Percentiles rank a stretch among this genome's conserved stretches.
Evolutionary conservation across 2,329 filamentous ascomycete species (phyloP).

Genomic region (Raffaelea arxii): DNA sequence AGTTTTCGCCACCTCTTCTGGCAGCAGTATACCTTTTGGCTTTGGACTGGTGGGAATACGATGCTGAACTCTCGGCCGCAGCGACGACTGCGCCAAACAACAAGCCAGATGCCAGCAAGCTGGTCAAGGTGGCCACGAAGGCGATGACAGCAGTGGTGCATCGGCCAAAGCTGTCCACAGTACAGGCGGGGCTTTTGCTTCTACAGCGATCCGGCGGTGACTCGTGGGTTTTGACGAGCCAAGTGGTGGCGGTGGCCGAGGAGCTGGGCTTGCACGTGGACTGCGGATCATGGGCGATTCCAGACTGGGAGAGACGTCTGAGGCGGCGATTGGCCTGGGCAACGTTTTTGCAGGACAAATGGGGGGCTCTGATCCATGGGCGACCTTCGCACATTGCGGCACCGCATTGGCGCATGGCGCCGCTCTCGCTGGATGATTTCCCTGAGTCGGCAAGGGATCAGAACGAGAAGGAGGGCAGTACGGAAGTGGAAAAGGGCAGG

Average conservation of each 20-base stretch:
- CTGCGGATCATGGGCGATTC: conserved; percentile 79
- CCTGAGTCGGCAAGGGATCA: conserved; percentile 26
- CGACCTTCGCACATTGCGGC: conserved; percentile 34
- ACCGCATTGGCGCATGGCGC: conserved; percentile 40
- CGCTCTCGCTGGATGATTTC: conserved; percentile 25
- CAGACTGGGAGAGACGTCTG: conserved; percentile 75
- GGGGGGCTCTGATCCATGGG: conserved; percentile 65
- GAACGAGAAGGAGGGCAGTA: conserved; percentile 27
- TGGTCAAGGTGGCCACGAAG: conserved; percentile 47
- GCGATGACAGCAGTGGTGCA: conserved; percentile 70
- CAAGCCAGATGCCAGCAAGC: conserved; percentile 53
- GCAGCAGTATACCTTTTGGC: conserved; percentile 78
- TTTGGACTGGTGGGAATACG: conserved; percentile 65
- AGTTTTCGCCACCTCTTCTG: conserved; percentile 67
- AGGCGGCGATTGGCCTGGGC: conserved; percentile 85
- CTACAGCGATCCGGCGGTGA: conserved; percentile 65
- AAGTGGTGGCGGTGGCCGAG: conserved; percentile 77
- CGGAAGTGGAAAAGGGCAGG: conserved; percentile 33
- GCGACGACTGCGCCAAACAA: conserved; percentile 34
- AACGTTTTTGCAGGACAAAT: conserved; percentile 88
- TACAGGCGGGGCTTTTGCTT: conserved; percentile 67
- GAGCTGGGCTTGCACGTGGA: conserved; percentile 85
- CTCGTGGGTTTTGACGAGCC: conserved; percentile 77
- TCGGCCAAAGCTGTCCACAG: conserved; percentile 69
- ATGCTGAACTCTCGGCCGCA: conserved; percentile 52